A percentile compares a stretch with the other conserved stretches of the same genome.
Conservation (phyloP, 2,329 filamentous ascomycete genomes). For the Colletotrichum plurivorum region DNA sequence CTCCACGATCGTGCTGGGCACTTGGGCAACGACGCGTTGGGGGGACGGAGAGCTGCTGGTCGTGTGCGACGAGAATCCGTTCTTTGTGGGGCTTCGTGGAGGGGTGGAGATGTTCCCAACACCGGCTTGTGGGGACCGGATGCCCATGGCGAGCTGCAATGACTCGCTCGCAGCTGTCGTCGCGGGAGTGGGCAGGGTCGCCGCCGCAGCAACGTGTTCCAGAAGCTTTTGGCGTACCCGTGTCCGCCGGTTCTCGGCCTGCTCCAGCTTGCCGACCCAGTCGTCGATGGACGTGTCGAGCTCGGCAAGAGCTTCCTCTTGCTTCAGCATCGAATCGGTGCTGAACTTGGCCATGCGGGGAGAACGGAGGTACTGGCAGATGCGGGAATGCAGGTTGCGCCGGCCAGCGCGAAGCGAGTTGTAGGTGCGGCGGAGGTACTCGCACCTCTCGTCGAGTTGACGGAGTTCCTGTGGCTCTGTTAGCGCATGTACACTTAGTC, state of each 20-base stretch:
- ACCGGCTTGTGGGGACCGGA: conserved; percentile 47
- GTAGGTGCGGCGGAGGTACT: conserved; percentile 84
- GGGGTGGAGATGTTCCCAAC: conserved; percentile 67
- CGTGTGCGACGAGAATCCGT: conserved; percentile 50
- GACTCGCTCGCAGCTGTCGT: conserved; percentile 54
- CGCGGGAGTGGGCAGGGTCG: conserved; percentile 61
- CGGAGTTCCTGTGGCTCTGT: conserved; percentile 73
- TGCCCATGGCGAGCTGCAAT: conserved; percentile 58
- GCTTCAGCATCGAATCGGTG: conserved; percentile 81
- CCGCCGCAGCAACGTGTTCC: conserved; percentile 83
- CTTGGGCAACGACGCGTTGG: conserved; percentile 65
- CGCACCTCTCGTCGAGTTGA: conserved; percentile 81
- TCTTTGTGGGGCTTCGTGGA: conserved; percentile 71
- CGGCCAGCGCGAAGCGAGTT: conserved; percentile 81
- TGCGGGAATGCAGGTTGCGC: conserved; percentile 81
- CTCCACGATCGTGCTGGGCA: conserved; percentile 70
- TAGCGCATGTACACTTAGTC: not conserved
- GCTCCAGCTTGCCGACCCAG: conserved; percentile 85
- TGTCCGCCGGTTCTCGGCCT: conserved; percentile 82
- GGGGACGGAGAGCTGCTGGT: conserved; percentile 62
- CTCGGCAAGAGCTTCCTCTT: conserved; percentile 84
- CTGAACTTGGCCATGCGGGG: conserved; percentile 80
- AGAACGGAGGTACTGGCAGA: conserved; percentile 82
- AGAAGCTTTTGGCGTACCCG: conserved; percentile 84
- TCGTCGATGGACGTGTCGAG: conserved; percentile 85